Evolutionary conservation across 2,329 filamentous ascomycete species (phyloP).

Genomic region (Fusarium miscanthi): DNA sequence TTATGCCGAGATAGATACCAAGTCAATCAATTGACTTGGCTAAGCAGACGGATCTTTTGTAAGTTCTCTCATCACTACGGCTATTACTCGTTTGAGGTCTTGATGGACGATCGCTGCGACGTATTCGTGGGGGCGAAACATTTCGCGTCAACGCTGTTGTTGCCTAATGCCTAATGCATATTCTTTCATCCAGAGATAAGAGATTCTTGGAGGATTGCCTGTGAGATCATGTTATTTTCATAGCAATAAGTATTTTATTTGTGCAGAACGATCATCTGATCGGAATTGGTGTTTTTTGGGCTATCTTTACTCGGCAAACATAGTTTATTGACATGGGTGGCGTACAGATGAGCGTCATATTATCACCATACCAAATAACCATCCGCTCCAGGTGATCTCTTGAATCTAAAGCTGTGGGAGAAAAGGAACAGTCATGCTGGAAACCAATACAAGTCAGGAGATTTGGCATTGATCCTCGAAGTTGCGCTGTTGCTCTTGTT

Average conservation of each 20-base stretch:
- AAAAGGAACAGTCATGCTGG: rapidly evolving
- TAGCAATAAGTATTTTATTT: not conserved
- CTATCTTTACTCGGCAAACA: conserved; percentile 70
- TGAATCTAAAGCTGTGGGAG: rapidly evolving
- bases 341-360: conserved; percentile 69
- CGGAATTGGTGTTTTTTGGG: rapidly evolving
- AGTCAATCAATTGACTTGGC: not conserved
- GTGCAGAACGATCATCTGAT: not conserved
- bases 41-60: not conserved
- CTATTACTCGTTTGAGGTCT: not conserved
- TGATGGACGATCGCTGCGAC: not conserved
- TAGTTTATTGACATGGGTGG: conserved; percentile 78
- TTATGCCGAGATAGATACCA: not conserved
- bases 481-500: not conserved
- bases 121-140: not conserved
- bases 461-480: not conserved
- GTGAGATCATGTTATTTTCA: not conserved
- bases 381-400: no score
- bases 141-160: not conserved
- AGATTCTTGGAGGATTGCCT: not conserved
- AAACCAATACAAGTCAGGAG: no score
- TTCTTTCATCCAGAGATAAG: no score
- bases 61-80: not conserved
- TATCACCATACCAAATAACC: conserved; percentile 59
- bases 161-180: not conserved